Conservation (phyloP, 352 stramenopile genomes). For the Aphanomyces invadans region DNA sequence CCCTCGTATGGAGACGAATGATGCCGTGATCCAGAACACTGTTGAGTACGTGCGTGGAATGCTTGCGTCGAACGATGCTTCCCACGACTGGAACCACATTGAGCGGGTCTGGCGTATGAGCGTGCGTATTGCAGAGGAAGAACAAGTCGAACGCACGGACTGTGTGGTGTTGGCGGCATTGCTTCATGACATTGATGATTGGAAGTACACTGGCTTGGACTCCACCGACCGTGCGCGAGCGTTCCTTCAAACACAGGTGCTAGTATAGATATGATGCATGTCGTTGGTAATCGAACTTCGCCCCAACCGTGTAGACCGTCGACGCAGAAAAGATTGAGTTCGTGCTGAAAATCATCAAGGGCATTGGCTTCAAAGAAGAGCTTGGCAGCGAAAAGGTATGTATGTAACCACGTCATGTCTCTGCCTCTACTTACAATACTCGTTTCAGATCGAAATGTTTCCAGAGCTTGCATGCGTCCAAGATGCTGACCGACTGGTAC, state of each 20-base stretch:
- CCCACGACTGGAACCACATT: slow-evolving; percentile 83
- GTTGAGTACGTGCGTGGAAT: slow-evolving; percentile 65
- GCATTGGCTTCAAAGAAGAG: slow-evolving; percentile 82
- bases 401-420: no score
- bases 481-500: slow-evolving; percentile 79
- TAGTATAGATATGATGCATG: no score
- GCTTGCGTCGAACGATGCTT: slow-evolving; percentile 69
- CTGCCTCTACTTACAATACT: no score
- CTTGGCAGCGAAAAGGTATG: slow-evolving; percentile 36
- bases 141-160: slow-evolving; percentile 59
- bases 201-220: slow-evolving; percentile 68
- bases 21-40: slow-evolving; percentile 50
- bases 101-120: slow-evolving; percentile 80
- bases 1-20: slow-evolving; percentile 8
- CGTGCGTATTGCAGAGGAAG: slow-evolving; percentile 57
- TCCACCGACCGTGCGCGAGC: slow-evolving; percentile 48
- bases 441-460: slow-evolving; percentile 31
- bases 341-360: slow-evolving; percentile 76
- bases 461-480: slow-evolving; percentile 83
- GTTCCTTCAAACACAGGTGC: slow-evolving; percentile 46
- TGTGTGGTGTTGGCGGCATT: slow-evolving; percentile 78
- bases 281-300: not conserved
- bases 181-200: slow-evolving; percentile 87
- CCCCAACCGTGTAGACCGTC: slow-evolving; percentile 27
- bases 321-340: slow-evolving; percentile 41